Evolutionary conservation across 2,329 filamentous ascomycete genomes (phyloP), one percentile per base, ranked within the genome.

Genomic region (Helicocarpus griseus): DNA sequence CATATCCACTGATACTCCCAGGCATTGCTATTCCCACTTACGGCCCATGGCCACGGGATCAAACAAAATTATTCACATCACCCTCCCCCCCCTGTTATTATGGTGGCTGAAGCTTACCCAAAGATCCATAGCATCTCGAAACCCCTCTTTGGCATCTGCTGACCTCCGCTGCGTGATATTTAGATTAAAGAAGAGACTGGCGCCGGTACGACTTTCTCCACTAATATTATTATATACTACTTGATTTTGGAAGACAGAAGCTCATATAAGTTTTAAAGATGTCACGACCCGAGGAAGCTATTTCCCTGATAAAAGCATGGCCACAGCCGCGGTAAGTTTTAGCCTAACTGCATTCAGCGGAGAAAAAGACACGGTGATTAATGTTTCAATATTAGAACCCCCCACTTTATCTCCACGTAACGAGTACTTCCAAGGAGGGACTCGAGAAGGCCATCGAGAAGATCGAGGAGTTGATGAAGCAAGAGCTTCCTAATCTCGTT

Each of bases 171-270:
- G 79, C 83, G 81, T 93, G 83, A 82, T 73, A 86, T 87, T 65
- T 90, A 98, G 93, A 98, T 98, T 66, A 95, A 95, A 85, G 91
- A 96, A 77, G 89, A 96, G 66, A 97, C 91, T 84, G 93, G 93
- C 80, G 91, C 93, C 80, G 93, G 93, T 98, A 98, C 84, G 90
- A 82, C 77, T 74, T 69, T 75, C 73, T 72, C 74, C 54, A 57
- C 69, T 72, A 69, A 44, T 44, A 44, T 44, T 63, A 63, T 60
- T 61, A 58, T 61, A 71, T 70, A 68, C 64, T 68, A 69, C 71
- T 71, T 63, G 69, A 68, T 65, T 65, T 69, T 63, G 68, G 74
- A 75, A 24, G 74, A 70, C 70, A 66, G 71, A 74, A 80, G 76
- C 80, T 83, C 75, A 82, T 79, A 65, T 44, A 75, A 67, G 75